Base-by-base conservation (phyloP, 1,284 basidiomycete genomes). In the Ceratorhiza oryzae-sativae region DNA sequence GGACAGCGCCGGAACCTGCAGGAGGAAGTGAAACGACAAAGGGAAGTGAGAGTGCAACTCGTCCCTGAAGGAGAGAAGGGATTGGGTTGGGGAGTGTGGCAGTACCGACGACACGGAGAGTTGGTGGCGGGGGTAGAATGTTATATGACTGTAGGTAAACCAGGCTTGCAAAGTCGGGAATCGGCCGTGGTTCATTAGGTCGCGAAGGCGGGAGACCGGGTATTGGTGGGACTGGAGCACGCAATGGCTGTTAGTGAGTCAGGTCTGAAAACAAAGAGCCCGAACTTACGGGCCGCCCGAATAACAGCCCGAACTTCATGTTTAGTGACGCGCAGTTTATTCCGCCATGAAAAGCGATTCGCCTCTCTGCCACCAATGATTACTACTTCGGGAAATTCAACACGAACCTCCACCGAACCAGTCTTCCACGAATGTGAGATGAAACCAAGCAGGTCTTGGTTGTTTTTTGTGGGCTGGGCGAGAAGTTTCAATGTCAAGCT, bases 21-120 rank as follows among this genome's bases (percentile, higher is more conserved):
- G 63, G 49, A 23, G 63, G 63, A 42, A 67, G 63, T 1, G 63
- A 67, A 30, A 67, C 63, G 13, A 67, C 51, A 67, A 67, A 67
- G 4, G 63, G 63, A 2, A 67, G 23, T 3, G 63, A 39, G 13
- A 67, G 63, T 18, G 34, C 63, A 55, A 67, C 34, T 9, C 32
- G 36, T 2, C 63, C 63, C 15, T 42, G 63, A 27, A 55, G 45
- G 10, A 67, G 18, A 1, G 36, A 55, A 41, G 63, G 63, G 30
- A 55, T 36, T 2, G 51, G 63, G 25, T 67, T 67, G 39, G 63
- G 63, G 5, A 67, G 36, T 20, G 63, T 67, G 2, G 63, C 63
- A 12, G 63, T 55, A 32, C 63, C 49, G 12, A 55, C 39, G 23
- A 67, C 6, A 9, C 63, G 49, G 34, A 67, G 63, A 67, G 63